A percentile compares a stretch with the other conserved stretches of the same genome.
These are phyloP conservation scores for Arachis hypogaea DNA, from an alignment of 306 rosid species.

Conservation along the genomic window DNA sequence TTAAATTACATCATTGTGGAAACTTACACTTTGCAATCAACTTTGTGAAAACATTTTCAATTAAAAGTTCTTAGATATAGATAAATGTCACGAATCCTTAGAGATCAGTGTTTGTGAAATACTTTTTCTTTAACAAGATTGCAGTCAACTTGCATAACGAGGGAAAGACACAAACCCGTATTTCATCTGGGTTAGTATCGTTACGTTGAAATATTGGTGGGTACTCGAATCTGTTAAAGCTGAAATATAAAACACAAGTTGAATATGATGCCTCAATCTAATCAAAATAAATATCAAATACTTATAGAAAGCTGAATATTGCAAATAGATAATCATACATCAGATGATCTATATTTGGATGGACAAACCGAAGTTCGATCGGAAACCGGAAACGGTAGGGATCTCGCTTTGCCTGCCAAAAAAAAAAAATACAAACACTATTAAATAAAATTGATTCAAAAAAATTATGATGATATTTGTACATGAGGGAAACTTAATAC, in stretches of 20 bases:
- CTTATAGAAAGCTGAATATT: slow-evolving; percentile 34
- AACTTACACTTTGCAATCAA: slow-evolving; percentile 7
- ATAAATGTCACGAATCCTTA: background rate
- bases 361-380: slow-evolving; percentile 86
- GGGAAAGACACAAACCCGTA: slow-evolving; percentile 71
- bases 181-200: slow-evolving; percentile 73
- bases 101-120: slow-evolving; percentile 9
- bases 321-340: slow-evolving; percentile 63
- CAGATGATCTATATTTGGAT: slow-evolving; percentile 93
- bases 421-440: background rate
- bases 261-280: slow-evolving; percentile 29
- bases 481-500: slow-evolving; percentile 15
- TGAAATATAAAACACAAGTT: slow-evolving; percentile 51
- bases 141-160: slow-evolving; percentile 23
- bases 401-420: slow-evolving; percentile 89
- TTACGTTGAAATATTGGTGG: slow-evolving; percentile 89
- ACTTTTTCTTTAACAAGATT: slow-evolving; percentile 28
- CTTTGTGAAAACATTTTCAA: slow-evolving; percentile 19
- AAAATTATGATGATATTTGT: background rate
- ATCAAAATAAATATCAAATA: slow-evolving; percentile 34
- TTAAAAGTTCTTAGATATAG: background rate
- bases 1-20: background rate
- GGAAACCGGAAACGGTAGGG: slow-evolving; percentile 96
- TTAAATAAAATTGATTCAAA: background rate
- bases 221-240: slow-evolving; percentile 87